Conservation (phyloP, 2,329 filamentous ascomycete genomes). For the Pestalotiopsis sp. region DNA sequence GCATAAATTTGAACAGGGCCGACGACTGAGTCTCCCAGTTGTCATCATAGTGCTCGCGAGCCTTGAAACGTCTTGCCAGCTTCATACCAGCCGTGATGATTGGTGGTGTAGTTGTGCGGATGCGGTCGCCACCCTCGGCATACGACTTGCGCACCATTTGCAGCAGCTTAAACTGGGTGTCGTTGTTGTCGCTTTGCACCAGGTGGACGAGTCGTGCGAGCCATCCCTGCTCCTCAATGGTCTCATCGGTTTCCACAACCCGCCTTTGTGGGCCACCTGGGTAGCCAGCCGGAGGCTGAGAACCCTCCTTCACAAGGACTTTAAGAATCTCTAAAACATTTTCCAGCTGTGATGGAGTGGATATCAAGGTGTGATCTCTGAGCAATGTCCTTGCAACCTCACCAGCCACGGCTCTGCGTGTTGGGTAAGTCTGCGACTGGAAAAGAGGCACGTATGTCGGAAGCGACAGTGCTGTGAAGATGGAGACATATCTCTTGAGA, state of each 20-base stretch:
- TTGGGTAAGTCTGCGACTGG: conserved; percentile 90
- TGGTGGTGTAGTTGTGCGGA: conserved; percentile 92
- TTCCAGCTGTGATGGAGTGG: conserved; percentile 76
- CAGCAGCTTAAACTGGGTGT: conserved; percentile 90
- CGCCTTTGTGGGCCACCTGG: conserved; percentile 78
- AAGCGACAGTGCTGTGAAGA: conserved; percentile 93
- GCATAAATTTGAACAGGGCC: conserved; percentile 92
- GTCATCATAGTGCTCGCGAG: conserved; percentile 78
- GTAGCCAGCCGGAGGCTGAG: conserved; percentile 80
- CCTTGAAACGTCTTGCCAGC: conserved; percentile 84
- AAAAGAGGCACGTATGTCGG: conserved; percentile 90
- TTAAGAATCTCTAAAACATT: conserved; percentile 86
- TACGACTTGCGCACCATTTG: conserved; percentile 87
- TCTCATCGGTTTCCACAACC: conserved; percentile 87
- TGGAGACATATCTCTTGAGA: conserved; percentile 83
- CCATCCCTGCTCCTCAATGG: conserved; percentile 97
- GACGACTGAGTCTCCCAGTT: conserved; percentile 67
- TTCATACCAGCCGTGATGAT: conserved; percentile 89
- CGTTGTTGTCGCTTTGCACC: conserved; percentile 80
- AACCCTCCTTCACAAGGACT: conserved; percentile 91
- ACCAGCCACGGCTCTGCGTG: conserved; percentile 84
- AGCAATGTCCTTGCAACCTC: conserved; percentile 84
- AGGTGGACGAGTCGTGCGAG: conserved; percentile 89
- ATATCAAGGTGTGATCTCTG: conserved; percentile 77
- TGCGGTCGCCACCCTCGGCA: conserved; percentile 88